phyloP scores from a whole-genome alignment of 495 filamentous ascomycete genomes.

The Jackrogersella minutella region DNA sequence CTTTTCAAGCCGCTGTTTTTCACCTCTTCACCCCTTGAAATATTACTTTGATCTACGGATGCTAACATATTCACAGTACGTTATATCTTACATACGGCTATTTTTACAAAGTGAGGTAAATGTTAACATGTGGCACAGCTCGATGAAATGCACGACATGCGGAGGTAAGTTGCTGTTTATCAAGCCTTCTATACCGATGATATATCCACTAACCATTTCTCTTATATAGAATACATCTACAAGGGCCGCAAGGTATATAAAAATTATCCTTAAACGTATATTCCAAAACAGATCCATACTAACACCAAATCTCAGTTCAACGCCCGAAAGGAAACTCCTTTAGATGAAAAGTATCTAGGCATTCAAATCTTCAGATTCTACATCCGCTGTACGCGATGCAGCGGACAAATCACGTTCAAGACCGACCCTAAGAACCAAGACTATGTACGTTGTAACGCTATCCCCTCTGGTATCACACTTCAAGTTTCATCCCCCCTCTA shows the following conservation, averaged over 20 bases:
- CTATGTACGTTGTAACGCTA: conserved; percentile 60
- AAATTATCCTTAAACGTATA: not conserved
- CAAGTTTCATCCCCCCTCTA: not conserved
- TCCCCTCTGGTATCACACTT: not conserved
- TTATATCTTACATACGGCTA: not conserved
- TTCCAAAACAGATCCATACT: not conserved
- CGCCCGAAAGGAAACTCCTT: conserved; percentile 88
- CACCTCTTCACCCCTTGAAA: not conserved
- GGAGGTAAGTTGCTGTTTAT: conserved; percentile 51
- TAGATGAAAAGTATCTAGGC: conserved; percentile 84
- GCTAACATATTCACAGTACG: conserved; percentile 25
- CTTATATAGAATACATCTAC: conserved; percentile 94
- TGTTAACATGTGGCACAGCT: conserved; percentile 28
- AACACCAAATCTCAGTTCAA: conserved; percentile 55
- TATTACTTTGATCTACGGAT: not conserved
- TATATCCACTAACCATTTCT: not conserved
- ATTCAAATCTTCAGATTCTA: conserved; percentile 76
- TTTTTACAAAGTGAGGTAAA: not conserved
- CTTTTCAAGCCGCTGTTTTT: conserved; percentile 23
- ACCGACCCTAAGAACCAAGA: conserved; percentile 96
- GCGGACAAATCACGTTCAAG: conserved; percentile 89
- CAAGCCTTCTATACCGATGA: not conserved
- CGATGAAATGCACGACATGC: conserved; percentile 89
- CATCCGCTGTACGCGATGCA: conserved; percentile 92
- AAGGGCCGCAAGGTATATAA: conserved; percentile 80